Evolutionary conservation across 768 basidiomycete species (phyloP).

Genomic region (Ramaria sp.): DNA sequence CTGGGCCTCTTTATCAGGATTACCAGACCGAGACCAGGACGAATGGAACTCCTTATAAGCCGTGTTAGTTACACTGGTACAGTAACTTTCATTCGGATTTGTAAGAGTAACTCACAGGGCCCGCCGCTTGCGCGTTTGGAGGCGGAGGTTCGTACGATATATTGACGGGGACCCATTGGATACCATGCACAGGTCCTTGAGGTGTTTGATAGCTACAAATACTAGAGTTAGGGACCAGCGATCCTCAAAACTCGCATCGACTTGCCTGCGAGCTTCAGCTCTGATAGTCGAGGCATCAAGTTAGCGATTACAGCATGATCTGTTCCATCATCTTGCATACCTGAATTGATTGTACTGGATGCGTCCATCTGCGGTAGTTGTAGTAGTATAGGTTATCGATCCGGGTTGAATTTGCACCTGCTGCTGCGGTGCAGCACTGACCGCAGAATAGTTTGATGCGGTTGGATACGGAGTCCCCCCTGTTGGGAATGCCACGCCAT

Average conservation of each 20-base stretch:
- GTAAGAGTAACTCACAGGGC: slow-evolving; percentile 28
- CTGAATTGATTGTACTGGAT: slow-evolving; percentile 64
- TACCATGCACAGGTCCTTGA: slow-evolving; percentile 54
- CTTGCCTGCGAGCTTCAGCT: slow-evolving; percentile 65
- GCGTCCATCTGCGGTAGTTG: slow-evolving; percentile 49
- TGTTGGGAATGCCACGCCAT: neutral
- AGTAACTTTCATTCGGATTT: neutral
- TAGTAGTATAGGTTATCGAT: slow-evolving; percentile 65
- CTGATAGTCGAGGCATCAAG: slow-evolving; percentile 22
- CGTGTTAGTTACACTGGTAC: too few species aligned
- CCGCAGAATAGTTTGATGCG: neutral
- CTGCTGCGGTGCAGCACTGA: neutral
- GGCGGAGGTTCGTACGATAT: slow-evolving; percentile 47
- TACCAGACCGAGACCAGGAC: slow-evolving; percentile 34
- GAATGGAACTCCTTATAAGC: slow-evolving; percentile 43
- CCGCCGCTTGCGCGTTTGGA: slow-evolving; percentile 48
- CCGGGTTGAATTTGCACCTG: slow-evolving; percentile 39
- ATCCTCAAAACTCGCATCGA: neutral
- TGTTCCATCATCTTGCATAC: slow-evolving; percentile 36
- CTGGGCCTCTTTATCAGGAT: slow-evolving; percentile 2
- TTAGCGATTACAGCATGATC: neutral
- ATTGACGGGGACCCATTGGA: slow-evolving; percentile 61
- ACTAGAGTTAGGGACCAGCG: neutral
- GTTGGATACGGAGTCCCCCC: neutral
- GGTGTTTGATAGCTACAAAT: slow-evolving; percentile 56